Base-by-base conservation (phyloP, 306 rosid genomes). In the Cicer yamashitae region DNA sequence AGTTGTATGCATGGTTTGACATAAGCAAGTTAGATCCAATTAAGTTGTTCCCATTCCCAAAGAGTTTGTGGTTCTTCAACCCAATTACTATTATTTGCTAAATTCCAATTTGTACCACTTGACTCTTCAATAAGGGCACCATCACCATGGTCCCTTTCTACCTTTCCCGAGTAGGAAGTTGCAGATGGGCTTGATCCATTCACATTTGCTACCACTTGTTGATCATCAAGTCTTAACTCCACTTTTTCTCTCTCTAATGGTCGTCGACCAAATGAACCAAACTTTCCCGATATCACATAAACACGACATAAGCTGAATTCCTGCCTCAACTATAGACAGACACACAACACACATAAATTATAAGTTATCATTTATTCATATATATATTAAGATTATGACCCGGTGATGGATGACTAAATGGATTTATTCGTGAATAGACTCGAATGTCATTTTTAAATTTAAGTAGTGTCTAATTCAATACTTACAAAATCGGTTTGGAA, bases 221-320 rank as follows among this genome's bases (percentile, higher is more conserved):
- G 34, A 12, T 74, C 82, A 56, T 58, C 69, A 47, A 17, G 47
- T n/a, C 10, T 67, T 40, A 57, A 46, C 50, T 64, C 73, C 18
- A 8, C 14, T 20, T 17, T 77, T 54, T 12, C 41, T 1, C 3
- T 8, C 73, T 86, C 83, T 11, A 79, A 15, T 8, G 97, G 98
- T 1, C 98, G 90, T 3, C 97, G 79, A 81, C 91, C 98, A 62
- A 88, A 93, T 7, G 97, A 92, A 74, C 91, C 78, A 58, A 84
- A 77, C 73, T 83, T 84, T 71, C 97, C 97, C 2, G 98, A 93
- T 57, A 91, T 62, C 10, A 91, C 88, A 72, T 93, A 93, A 3
- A 93, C 84, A 20, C 98, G 88, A 63, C 92, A 93, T 84, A 93
- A 67, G 80, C 96, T 88, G 83, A 91, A 93, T 62, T 93, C 97